phyloP scores from a whole-genome alignment of 768 basidiomycete species.

The Suillus alpinus region DNA sequence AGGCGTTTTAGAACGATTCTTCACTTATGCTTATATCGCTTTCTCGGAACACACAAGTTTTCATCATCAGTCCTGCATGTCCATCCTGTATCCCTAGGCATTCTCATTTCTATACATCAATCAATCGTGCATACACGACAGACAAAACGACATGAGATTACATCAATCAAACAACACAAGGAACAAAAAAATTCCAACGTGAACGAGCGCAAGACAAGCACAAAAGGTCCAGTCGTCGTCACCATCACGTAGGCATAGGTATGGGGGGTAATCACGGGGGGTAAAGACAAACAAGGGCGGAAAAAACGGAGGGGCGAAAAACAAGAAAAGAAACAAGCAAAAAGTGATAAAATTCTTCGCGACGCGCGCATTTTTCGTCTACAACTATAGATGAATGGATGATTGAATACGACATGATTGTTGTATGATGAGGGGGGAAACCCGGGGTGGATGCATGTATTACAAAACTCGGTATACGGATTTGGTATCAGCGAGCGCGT shows the following conservation, averaged over 20 bases:
- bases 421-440: background rate
- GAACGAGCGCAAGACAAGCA: background rate
- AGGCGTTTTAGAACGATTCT: background rate
- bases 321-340: background rate
- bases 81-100: constrained; percentile 2
- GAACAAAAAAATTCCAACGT: background rate
- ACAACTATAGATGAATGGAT: background rate
- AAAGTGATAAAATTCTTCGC: background rate
- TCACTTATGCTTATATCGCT: background rate
- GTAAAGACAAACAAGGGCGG: background rate
- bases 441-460: constrained; percentile 6
- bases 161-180: constrained; percentile 3
- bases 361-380: background rate
- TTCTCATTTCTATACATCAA: constrained; percentile 5
- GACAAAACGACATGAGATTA: constrained; percentile 6
- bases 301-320: background rate
- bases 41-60: background rate
- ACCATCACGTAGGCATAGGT: background rate
- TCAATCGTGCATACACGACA: background rate
- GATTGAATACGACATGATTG: background rate
- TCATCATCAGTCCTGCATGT: background rate
- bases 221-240: background rate
- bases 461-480: constrained; percentile 7
- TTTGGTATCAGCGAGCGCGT: constrained; percentile 3
- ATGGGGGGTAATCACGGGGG: background rate